Conservation (phyloP, 805 yeast species). For the Candida germanica region DNA sequence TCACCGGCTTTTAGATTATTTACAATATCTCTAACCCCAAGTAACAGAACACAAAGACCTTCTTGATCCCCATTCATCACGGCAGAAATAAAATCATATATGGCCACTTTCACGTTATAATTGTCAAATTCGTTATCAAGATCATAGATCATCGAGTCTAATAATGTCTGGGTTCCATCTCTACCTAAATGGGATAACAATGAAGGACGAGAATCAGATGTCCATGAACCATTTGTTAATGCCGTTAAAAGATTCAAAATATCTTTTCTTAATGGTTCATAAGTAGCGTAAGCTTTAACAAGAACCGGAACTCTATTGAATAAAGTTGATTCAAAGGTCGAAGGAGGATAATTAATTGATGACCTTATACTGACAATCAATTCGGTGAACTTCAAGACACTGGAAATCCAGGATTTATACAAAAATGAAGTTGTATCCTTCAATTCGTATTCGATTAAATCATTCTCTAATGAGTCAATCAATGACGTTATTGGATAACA, state of each 20-base stretch:
- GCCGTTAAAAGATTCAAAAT: constrained; percentile 56
- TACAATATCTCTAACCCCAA: constrained; percentile 57
- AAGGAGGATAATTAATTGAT: constrained; percentile 45
- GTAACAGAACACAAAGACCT: constrained; percentile 68
- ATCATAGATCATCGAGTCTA: constrained; percentile 59
- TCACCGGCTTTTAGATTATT: constrained; percentile 25
- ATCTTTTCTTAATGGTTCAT: constrained; percentile 44
- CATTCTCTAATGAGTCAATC: constrained; percentile 45
- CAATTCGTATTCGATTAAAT: constrained; percentile 33
- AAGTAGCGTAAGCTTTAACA: constrained; percentile 54
- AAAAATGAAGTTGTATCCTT: constrained; percentile 45
- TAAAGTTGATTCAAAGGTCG: constrained; percentile 61
- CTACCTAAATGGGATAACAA: constrained; percentile 76
- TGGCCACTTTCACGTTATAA: constrained; percentile 47
- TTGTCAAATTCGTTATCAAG: constrained; percentile 56
- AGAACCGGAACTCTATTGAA: constrained; percentile 55
- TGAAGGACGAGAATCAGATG: constrained; percentile 63
- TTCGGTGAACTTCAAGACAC: constrained; percentile 54
- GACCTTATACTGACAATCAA: constrained; percentile 58
- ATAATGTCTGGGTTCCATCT: constrained; percentile 55
- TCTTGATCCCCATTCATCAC: constrained; percentile 72
- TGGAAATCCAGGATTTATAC: constrained; percentile 47
- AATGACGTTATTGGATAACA: constrained; percentile 51
- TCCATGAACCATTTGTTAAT: constrained; percentile 56
- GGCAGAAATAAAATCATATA: constrained; percentile 64